A percentile compares a stretch with the other conserved stretches of the same genome.
Evolutionary conservation across 495 filamentous ascomycete genomes (phyloP).

Genomic region (Aspergillus carlsbadensis): DNA sequence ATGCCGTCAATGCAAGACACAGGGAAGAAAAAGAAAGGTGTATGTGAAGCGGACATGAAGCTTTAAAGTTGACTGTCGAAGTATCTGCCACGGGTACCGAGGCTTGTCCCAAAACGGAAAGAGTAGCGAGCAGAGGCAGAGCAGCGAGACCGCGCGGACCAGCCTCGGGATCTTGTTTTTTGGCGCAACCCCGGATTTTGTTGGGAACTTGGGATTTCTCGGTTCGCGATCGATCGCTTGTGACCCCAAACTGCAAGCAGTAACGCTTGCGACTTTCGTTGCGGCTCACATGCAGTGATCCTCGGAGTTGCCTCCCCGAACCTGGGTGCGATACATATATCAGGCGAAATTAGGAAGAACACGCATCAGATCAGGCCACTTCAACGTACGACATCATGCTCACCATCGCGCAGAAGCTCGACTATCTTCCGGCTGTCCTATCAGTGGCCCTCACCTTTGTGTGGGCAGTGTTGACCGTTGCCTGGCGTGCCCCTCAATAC

Average conservation of each 20-base stretch:
- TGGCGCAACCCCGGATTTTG: neutral
- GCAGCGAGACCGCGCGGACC: too few species aligned
- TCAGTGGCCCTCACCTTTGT: conserved; percentile 28
- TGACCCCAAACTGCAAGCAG: neutral
- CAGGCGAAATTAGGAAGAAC: neutral
- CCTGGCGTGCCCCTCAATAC: conserved; percentile 35
- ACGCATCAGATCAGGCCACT: neutral
- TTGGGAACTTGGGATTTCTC: neutral
- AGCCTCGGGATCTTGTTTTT: neutral
- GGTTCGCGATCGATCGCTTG: neutral
- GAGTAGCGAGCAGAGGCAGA: conserved; percentile 11
- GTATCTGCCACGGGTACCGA: conserved; percentile 29
- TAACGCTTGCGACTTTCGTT: conserved; percentile 19
- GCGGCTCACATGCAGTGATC: conserved; percentile 7
- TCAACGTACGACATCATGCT: conserved; percentile 15
- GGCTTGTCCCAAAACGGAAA: conserved; percentile 20
- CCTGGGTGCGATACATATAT: neutral
- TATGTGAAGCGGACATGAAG: neutral
- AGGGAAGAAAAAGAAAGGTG: too few species aligned
- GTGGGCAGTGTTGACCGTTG: conserved; percentile 32
- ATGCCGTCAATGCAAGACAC: too few species aligned
- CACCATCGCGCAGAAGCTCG: conserved; percentile 33
- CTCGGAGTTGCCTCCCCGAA: neutral
- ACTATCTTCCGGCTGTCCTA: conserved; percentile 34
- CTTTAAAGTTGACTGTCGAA: neutral